Conservation (phyloP, 768 basidiomycete genomes). For the Suillus luteus region DNA sequence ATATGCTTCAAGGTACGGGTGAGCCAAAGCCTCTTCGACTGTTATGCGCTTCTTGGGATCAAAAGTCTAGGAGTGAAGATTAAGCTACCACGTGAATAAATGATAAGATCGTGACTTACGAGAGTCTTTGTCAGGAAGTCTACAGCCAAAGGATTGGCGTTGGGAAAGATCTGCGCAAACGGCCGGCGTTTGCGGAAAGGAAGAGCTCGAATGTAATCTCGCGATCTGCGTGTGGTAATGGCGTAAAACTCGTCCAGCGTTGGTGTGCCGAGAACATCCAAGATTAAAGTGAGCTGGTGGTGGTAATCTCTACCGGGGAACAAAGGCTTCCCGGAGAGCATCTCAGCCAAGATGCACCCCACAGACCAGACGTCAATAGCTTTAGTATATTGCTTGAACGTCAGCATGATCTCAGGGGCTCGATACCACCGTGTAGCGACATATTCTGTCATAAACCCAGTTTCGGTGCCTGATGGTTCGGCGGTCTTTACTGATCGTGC, state of each 20-base stretch:
- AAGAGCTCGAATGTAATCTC: constrained; percentile 93
- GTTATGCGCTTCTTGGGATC: constrained; percentile 97
- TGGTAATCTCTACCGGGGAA: constrained; percentile 98
- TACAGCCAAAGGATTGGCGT: constrained; percentile 78
- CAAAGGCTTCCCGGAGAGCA: constrained; percentile 94
- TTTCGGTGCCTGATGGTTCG: constrained; percentile 81
- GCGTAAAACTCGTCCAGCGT: constrained; percentile 98
- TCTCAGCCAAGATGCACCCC: constrained; percentile 90
- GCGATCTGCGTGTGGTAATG: constrained; percentile 87
- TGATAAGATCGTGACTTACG: constrained; percentile 40
- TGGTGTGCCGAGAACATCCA: constrained; percentile 96
- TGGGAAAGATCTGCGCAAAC: constrained; percentile 86
- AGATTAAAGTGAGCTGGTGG: constrained; percentile 92
- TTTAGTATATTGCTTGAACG: constrained; percentile 98
- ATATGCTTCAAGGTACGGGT: constrained; percentile 94
- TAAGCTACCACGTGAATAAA: not conserved
- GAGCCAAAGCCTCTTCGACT: constrained; percentile 91
- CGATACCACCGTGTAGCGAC: constrained; percentile 99
- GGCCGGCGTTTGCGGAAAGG: constrained; percentile 89
- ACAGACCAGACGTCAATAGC: constrained; percentile 91
- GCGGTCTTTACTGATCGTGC: constrained; percentile 88
- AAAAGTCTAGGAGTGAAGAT: constrained; percentile 64
- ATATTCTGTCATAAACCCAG: constrained; percentile 94
- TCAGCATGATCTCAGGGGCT: constrained; percentile 99
- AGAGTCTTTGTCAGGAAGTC: constrained; percentile 85